A percentile compares a stretch with the other conserved stretches of the same genome.
Evolutionary conservation across 2,329 filamentous ascomycete species (phyloP).

Genomic region (Pseudogymnoascus sp.): DNA sequence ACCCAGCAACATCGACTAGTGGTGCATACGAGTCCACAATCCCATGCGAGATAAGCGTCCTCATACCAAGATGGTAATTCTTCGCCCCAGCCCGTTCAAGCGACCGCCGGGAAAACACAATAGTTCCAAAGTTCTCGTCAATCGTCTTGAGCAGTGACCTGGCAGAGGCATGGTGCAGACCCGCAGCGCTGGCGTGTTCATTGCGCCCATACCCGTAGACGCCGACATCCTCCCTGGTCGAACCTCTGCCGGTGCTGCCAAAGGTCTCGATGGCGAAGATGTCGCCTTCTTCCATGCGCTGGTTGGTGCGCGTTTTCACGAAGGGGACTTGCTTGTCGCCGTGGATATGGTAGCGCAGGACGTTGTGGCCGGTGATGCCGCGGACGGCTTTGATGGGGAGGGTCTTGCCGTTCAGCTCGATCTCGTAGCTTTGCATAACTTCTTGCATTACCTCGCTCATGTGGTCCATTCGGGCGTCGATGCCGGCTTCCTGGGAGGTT

Average conservation of each 20-base stretch:
- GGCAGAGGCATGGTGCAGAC: constrained; percentile 42
- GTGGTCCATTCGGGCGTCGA: constrained; percentile 46
- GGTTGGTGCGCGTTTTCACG: constrained; percentile 39
- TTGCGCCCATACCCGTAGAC: constrained; percentile 45
- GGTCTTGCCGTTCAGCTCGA: constrained; percentile 43
- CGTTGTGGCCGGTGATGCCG: constrained; percentile 47
- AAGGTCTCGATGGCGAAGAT: constrained; percentile 52
- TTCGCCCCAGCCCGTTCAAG: constrained; percentile 54
- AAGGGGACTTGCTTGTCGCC: constrained; percentile 49
- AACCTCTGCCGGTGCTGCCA: constrained; percentile 45
- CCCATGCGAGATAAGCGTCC: constrained; percentile 46
- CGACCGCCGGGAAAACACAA: constrained; percentile 54
- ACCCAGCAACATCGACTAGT: constrained; percentile 48
- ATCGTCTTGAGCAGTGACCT: constrained; percentile 50
- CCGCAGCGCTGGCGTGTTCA: constrained; percentile 29
- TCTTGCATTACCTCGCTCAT: constrained; percentile 52
- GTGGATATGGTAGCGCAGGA: constrained; percentile 45
- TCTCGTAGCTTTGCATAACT: constrained; percentile 54
- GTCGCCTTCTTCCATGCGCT: constrained; percentile 51
- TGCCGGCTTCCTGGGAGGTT: constrained; percentile 35
- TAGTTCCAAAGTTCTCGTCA: constrained; percentile 51
- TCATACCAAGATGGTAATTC: constrained; percentile 51
- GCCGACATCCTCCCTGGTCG: constrained; percentile 39
- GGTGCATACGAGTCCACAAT: constrained; percentile 50
- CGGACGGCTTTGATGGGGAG: constrained; percentile 47